Evolutionary conservation across 2,329 filamentous ascomycete species (phyloP).

Genomic region (Colletotrichum sp.): DNA sequence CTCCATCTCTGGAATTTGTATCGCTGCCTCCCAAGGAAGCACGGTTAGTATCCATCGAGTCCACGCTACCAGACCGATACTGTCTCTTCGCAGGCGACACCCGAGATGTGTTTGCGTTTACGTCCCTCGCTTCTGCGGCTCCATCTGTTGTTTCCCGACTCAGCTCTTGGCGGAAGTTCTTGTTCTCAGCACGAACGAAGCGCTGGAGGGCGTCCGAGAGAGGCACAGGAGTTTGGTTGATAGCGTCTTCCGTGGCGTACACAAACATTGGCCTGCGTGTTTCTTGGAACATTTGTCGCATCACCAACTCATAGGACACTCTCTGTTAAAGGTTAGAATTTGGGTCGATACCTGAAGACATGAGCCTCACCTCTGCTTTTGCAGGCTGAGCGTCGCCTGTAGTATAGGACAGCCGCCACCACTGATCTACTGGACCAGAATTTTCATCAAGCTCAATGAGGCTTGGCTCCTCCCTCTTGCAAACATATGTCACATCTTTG

Average conservation of each 20-base stretch:
- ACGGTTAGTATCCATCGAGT: conserved; percentile 52
- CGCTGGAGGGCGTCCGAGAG: conserved; percentile 45
- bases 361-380: conserved; percentile 50
- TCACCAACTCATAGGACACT: conserved; percentile 48
- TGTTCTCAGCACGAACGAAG: conserved; percentile 58
- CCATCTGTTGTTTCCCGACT: conserved; percentile 37
- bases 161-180: conserved; percentile 55
- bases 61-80: conserved; percentile 48
- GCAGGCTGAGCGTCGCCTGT: conserved; percentile 44
- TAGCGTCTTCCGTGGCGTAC: conserved; percentile 58
- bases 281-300: conserved; percentile 51
- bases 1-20: conserved; percentile 15
- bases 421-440: conserved; percentile 47
- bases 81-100: conserved; percentile 49
- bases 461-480: conserved; percentile 45
- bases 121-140: neutral
- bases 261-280: conserved; percentile 53
- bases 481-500: conserved; percentile 54
- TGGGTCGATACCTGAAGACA: neutral
- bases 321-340: conserved; percentile 41
- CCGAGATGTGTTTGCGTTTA: conserved; percentile 14
- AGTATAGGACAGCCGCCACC: conserved; percentile 59
- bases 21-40: conserved; percentile 42
- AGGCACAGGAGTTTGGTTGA: conserved; percentile 36
- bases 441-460: conserved; percentile 46